These are phyloP conservation scores for Rhizoctonia solani DNA, from an alignment of 1,284 basidiomycete genomes.

Conservation along the genomic window DNA sequence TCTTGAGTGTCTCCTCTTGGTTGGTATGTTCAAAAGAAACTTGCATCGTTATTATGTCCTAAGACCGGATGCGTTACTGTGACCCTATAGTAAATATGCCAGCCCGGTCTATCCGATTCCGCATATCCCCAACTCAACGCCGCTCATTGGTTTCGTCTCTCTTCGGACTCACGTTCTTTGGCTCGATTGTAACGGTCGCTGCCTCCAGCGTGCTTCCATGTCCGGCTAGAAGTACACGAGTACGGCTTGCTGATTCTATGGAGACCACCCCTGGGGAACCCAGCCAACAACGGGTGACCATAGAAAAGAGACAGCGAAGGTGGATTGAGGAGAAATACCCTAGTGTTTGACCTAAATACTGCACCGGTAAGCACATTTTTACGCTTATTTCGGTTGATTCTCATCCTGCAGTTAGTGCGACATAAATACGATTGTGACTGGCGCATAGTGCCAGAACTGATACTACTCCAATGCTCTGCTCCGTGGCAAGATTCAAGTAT, in stretches of 20 bases:
- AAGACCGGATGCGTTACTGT: neutral
- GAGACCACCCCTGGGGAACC: neutral
- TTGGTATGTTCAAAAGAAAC: slow-evolving; percentile 11
- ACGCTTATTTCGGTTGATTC: too few relatives aligned
- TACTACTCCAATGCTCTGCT: neutral
- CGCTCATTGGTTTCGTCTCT: slow-evolving; percentile 75
- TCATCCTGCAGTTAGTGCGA: too few relatives aligned
- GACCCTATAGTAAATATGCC: slow-evolving; percentile 28
- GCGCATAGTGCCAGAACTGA: neutral
- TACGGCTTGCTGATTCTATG: slow-evolving; percentile 18
- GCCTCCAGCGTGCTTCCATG: slow-evolving; percentile 77
- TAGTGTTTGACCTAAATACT: neutral
- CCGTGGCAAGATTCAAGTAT: slow-evolving; percentile 2
- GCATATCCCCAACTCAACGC: slow-evolving; percentile 61
- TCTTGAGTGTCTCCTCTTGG: neutral
- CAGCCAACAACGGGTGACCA: slow-evolving; percentile 45
- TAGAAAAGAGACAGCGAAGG: slow-evolving; percentile 67
- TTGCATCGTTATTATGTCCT: neutral
- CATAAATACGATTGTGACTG: too few relatives aligned
- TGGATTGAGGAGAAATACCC: slow-evolving; percentile 74
- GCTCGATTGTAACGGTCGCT: slow-evolving; percentile 76
- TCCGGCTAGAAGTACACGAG: slow-evolving; percentile 51
- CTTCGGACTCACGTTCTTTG: slow-evolving; percentile 76
- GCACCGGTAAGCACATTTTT: neutral
- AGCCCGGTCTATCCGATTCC: slow-evolving; percentile 45